These are phyloP conservation scores for carrot (Daucus carota) DNA, from an alignment of 129 eudicot genomes.

Conservation along the genomic window DH1_v3.0 NC_030389.2:27842001-27842500, in stretches of 20 bases:
- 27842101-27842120: conserved; percentile 88
- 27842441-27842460: conserved; percentile 95
- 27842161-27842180: conserved; percentile 99
- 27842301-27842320: conserved; percentile 99
- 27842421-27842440: conserved; percentile 93
- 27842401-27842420: conserved; percentile 95
- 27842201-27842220: conserved; percentile 88
- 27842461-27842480: conserved; percentile 97
- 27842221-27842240: conserved; percentile 99
- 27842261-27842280: conserved; percentile 83
- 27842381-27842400: conserved; percentile 75
- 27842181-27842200: conserved; percentile 86
- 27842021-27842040: conserved; percentile 74
- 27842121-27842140: conserved; percentile 96
- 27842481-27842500: conserved; percentile 88
- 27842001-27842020: conserved; percentile 76
- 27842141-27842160: conserved; percentile 89
- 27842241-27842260: conserved; percentile 87
- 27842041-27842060: conserved; percentile 87
- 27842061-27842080: conserved; percentile 99
- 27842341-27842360: conserved; percentile 84
- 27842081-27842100: conserved; percentile 84
- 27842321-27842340: conserved; percentile 87
- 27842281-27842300: conserved; percentile 93
- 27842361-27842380: conserved; percentile 86